Evolutionary conservation across 306 rosid species (phyloP).

Genomic region (Crotalaria pallida): DNA sequence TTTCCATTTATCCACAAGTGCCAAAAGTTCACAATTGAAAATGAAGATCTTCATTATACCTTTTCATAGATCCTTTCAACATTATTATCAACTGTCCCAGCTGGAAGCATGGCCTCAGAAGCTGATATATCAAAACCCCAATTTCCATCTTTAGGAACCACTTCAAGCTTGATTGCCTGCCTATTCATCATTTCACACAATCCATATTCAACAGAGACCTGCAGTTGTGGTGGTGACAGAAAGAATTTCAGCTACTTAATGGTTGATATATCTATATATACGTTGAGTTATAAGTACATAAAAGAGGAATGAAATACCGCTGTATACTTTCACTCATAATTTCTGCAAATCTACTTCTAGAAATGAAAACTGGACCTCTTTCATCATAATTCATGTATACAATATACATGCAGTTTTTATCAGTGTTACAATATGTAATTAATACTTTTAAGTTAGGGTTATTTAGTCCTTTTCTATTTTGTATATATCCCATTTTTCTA

Average conservation of each 20-base stretch:
- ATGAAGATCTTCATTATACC: constrained; percentile 31
- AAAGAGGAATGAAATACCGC: not conserved
- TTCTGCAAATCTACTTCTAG: not conserved
- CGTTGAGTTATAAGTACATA: not conserved
- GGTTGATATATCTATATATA: not conserved
- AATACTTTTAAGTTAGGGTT: too few relatives aligned
- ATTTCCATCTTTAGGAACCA: constrained; percentile 63
- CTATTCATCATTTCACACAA: constrained; percentile 77
- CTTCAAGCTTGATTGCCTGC: constrained; percentile 44
- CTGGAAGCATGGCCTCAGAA: constrained; percentile 68
- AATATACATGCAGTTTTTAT: too few relatives aligned
- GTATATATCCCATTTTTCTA: too few relatives aligned
- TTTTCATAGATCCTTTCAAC: constrained; percentile 53
- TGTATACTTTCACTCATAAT: not conserved
- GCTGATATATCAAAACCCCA: constrained; percentile 69
- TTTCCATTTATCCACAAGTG: not conserved
- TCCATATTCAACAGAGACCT: constrained; percentile 83
- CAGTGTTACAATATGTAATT: too few relatives aligned
- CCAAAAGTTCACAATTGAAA: not conserved
- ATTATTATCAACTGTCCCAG: constrained; percentile 60
- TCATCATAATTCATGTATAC: not conserved
- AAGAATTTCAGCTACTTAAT: not conserved
- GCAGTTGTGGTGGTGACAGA: constrained; percentile 7
- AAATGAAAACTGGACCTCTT: not conserved
- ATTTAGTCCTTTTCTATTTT: too few relatives aligned